Evolutionary conservation across 768 basidiomycete species (phyloP), one percentile per base, ranked within the genome.

Genomic region (Infundibulicybe gibba): DNA sequence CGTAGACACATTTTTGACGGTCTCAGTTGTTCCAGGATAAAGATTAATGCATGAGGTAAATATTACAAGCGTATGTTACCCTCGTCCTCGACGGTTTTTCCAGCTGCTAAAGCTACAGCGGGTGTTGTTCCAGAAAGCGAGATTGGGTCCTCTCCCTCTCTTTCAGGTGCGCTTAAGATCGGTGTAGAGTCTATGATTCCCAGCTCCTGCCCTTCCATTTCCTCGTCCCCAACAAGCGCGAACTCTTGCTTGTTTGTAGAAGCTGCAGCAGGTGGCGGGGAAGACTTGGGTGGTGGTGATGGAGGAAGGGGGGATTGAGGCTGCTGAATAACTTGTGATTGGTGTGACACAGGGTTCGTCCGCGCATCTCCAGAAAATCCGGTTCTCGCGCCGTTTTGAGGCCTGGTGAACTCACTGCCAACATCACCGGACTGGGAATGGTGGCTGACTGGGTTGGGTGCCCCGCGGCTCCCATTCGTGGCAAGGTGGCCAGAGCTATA

Each of bases 361-460:
- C 33, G 49, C 47, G 45, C 6, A 19, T 19, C 35, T 10, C 35
- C 17, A 19, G n/a, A n/a, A 19, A 38, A 38, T 38, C 35, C 35
- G 6, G n/a, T 14, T 25, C 25, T 25, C 25, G 25, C 8, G 25
- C 4, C 3, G 6, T 14, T 14, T 19, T 3, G 35, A 6, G 35
- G 35, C 10, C 35, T 38, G 10, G 10, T 19, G 35, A 38, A 10
- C n/a, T 10, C 17, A 19, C 10, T 10, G 6, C 35, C 35, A 19
- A 10, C 10, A n/a, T 19, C 10, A 3, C 35, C 35, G 14, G 35
- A 14, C 17, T 65, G 63, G 17, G 65, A 58, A 51, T 70, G 67
- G 49, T 75, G 72, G 49, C 71, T 73, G 43, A 71, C 56, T 13
- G 70, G 67, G 48, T 74, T 75, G 10, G 67, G 57, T 19, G 48